Percentiles rank a stretch among this genome's conserved stretches.
Conservation (phyloP, 345 rosid species). For the Isatis tinctoria region DNA sequence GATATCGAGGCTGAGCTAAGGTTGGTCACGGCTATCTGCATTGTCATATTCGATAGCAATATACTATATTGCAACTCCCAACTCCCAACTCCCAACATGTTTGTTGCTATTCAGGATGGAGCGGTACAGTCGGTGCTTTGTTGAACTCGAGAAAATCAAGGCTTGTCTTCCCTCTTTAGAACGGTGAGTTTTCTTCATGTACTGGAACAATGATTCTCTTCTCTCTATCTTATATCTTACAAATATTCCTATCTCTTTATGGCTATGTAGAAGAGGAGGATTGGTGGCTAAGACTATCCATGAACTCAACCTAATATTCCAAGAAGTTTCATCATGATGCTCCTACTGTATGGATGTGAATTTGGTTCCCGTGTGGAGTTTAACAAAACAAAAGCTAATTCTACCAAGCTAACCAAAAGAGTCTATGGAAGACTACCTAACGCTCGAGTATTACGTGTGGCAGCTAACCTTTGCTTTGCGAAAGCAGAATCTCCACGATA, state of each 20-base stretch:
- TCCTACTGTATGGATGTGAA: not conserved
- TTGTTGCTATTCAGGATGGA: conserved; percentile 52
- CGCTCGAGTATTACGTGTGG: conserved; percentile 1
- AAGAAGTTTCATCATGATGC: conserved; percentile 56
- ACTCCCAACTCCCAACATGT: too few relatives aligned
- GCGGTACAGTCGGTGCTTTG: conserved; percentile 77
- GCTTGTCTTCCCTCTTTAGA: conserved; percentile 53
- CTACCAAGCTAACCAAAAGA: conserved; percentile 28
- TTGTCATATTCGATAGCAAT: not conserved
- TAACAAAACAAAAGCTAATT: conserved; percentile 19
- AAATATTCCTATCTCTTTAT: not conserved
- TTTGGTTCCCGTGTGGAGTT: not conserved
- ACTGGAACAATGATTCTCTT: not conserved
- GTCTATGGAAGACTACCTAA: conserved; percentile 26
- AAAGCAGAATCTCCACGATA: not conserved
- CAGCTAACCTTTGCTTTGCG: not conserved
- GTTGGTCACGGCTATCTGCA: conserved; percentile 28
- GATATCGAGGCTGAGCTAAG: conserved; percentile 99
- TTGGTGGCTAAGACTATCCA: conserved; percentile 74
- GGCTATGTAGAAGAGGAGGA: conserved; percentile 67
- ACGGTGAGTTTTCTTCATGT: conserved; percentile 36
- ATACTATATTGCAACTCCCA: not conserved
- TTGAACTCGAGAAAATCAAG: conserved; percentile 90
- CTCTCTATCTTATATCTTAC: not conserved
- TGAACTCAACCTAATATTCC: conserved; percentile 72